Evolutionary conservation across 1,284 basidiomycete species (phyloP), one percentile per base, ranked within the genome.

Genomic region (Papiliotrema nemorosa): DNA sequence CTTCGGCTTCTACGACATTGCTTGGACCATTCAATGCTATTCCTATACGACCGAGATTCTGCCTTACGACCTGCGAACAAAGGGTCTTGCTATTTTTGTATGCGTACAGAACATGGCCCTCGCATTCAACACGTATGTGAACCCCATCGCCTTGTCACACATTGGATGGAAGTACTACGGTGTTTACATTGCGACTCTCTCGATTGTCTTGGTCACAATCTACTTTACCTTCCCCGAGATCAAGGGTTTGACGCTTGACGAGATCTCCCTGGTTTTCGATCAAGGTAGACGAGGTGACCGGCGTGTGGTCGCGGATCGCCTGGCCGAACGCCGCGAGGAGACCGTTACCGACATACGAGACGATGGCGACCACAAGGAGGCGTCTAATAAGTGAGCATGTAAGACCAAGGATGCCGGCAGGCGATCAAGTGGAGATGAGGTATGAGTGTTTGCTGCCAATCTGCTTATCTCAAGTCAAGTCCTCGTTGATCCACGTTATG

Each of bases 141-240:
- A 66, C 46, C 60, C 62, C 3, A 54, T 64, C 29, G 62, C 60
- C 1, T 46, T 64, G 13, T 39, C 44, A 2, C 54, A 53, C 9
- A 54, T 63, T 34, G 38, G 18, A 5, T 47, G 45, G 45, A 47
- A 39, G 27, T 47, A 47, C 37, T 47, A 22, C 29, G 37, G 40
- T 31, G 52, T 52, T 40, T 69, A 60, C 39, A 43, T 57, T 24
- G 52, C 13, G 24, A 35, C 55, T n/a, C 50, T 53, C 25, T 12
- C 52, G 24, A 41, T 57, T 13, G 43, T 41, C 25, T 35, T 62
- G 37, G 33, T 58, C 35, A 53, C 46, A 24, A 55, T 57, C 41
- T 62, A 59, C 40, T 59, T 64, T 39, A 56, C 55, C 45, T 54
- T 56, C 35, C 44, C 55, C n/a, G 63, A 69, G 49, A 64, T 62